Evolutionary conservation across 2,329 filamentous ascomycete genomes (phyloP).

Genomic region (Pseudocercospora pini-densiflorae): DNA sequence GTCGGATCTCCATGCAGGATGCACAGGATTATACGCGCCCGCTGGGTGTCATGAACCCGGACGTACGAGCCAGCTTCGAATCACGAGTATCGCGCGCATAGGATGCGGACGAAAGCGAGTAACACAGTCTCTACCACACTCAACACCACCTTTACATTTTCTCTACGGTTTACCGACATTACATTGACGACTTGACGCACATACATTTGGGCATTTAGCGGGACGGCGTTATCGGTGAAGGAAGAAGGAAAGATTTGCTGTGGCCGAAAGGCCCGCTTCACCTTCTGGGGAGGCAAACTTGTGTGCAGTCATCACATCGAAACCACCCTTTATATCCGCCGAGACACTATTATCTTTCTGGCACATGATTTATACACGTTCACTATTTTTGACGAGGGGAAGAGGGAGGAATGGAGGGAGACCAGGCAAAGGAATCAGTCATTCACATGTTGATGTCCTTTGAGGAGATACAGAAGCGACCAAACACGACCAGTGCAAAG

Average conservation of each 20-base stretch:
- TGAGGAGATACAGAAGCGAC: slow-evolving; percentile 7
- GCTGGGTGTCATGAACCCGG: slow-evolving; percentile 46
- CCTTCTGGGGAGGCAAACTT: slow-evolving; percentile 9
- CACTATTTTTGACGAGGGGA: slow-evolving; percentile 6
- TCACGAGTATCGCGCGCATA: slow-evolving; percentile 28
- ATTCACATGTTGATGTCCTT: slow-evolving; percentile 5
- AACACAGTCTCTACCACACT: slow-evolving; percentile 9
- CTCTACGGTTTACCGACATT: slow-evolving; percentile 17
- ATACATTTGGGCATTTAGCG: slow-evolving; percentile 13
- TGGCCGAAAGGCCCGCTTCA: slow-evolving; percentile 9
- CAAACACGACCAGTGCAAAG: not conserved
- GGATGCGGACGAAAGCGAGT: not conserved
- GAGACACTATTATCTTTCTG: slow-evolving; percentile 13
- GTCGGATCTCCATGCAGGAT: slow-evolving; percentile 51
- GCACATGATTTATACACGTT: slow-evolving; percentile 27
- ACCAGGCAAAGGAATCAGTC: slow-evolving; percentile 5
- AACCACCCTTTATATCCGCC: slow-evolving; percentile 8
- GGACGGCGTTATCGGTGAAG: slow-evolving; percentile 21
- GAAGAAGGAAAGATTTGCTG: slow-evolving; percentile 5
- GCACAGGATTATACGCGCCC: slow-evolving; percentile 55
- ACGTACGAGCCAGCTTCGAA: slow-evolving; percentile 38
- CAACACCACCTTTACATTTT: slow-evolving; percentile 1
- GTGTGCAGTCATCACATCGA: slow-evolving; percentile 12
- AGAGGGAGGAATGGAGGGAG: not conserved
- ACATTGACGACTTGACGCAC: slow-evolving; percentile 26